Base-by-base conservation (phyloP, 345 rosid genomes). In the Moricandia arvensis region DNA sequence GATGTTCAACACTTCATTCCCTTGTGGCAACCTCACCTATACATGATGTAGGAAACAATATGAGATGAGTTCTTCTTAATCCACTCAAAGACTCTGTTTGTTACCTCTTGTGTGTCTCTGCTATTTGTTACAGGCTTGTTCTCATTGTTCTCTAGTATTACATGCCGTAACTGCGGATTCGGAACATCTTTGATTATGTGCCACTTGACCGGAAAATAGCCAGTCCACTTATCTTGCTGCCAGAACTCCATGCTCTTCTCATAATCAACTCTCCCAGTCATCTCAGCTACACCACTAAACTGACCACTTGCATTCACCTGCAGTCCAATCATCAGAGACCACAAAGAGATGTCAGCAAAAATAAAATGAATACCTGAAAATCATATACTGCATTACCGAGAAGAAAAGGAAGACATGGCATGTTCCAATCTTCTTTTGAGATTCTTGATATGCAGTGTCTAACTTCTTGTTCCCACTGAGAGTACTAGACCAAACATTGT, bases 201-300 rank as follows among this genome's bases (percentile, higher is more conserved):
- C 91, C 93, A 89, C 80, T 84, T 84, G 15, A 89, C 91, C 0
- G 88, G 87, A 57, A 89, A 86, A 72, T 80, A 86, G 27, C 94
- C 91, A 59, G 74, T 85, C 93, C 91, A 89, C 73, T 89, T 87
- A 76, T 89, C 94, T 76, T 89, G 91, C 73, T 87, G 94, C 94
- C 94, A 89, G 75, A 87, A 89, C 66, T 86, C 90, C 90, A 89
- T 86, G 24, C 80, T 87, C 75, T 82, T 89, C 57, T 78, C 76
- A 34, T 80, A 83, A 75, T 89, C 84, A 61, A 87, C 91, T 59
- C 76, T 78, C 21, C 90, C 91, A 59, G 71, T 69, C 90, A 89
- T 89, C 84, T 89, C 94, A 9, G 91, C 88, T 71, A 87, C 83
- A 59, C 94, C 91, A 37, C 89, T 86, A 78, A 89, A 89, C 43